Percentiles rank a stretch among this genome's conserved stretches.
phyloP scores from a whole-genome alignment of 176 grass and related monocot species.

The Poa pratensis region DNA sequence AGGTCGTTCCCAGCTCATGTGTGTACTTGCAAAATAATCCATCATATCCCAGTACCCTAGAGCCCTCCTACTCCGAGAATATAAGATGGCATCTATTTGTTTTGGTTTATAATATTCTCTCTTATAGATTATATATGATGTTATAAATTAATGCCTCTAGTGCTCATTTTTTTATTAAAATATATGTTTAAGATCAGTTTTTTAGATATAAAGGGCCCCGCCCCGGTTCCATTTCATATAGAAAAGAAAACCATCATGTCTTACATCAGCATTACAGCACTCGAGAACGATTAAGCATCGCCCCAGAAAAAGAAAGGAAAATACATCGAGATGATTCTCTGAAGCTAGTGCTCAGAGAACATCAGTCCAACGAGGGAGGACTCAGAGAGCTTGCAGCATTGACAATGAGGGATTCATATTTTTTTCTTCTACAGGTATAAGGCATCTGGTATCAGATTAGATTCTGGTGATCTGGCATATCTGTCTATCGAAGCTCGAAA shows the following conservation, averaged over 20 bases:
- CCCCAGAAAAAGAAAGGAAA: too few species aligned
- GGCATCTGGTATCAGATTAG: constrained; percentile 94
- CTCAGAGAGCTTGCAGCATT: too few species aligned
- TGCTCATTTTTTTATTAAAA: constrained; percentile 28
- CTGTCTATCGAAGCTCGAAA: constrained; percentile 85
- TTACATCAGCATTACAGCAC: too few species aligned
- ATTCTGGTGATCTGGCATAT: constrained; percentile 99
- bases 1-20: not conserved
- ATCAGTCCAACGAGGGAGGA: too few species aligned
- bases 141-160: constrained; percentile 11
- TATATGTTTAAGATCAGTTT: not conserved
- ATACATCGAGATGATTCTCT: too few species aligned
- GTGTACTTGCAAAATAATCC: constrained; percentile 7
- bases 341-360: too few species aligned
- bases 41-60: constrained; percentile 13
- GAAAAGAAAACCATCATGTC: too few species aligned
- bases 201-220: too few species aligned
- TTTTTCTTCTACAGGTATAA: constrained; percentile 70
- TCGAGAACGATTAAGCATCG: too few species aligned
- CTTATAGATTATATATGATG: not conserved
- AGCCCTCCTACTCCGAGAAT: constrained; percentile 7
- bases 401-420: constrained; percentile 26
- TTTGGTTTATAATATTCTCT: not conserved
- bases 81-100: constrained; percentile 8
- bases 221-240: too few species aligned